phyloP scores from a whole-genome alignment of 2,329 filamentous ascomycete genomes.

The Moelleriella libera region DNA sequence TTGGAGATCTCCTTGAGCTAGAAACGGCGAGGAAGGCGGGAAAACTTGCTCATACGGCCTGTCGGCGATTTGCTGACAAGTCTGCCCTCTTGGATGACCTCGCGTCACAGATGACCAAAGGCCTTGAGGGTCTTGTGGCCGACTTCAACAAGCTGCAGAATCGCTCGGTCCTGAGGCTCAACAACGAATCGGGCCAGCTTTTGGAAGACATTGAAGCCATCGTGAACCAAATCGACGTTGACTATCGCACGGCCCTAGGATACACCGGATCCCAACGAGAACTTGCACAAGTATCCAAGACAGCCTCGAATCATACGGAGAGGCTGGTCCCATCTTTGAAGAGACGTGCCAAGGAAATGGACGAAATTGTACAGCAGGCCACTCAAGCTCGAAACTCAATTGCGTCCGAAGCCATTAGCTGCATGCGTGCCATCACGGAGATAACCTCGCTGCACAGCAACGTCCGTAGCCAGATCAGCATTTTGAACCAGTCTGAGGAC shows the following conservation, averaged over 20 bases:
- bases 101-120: constrained; percentile 44
- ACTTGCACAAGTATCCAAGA: constrained; percentile 47
- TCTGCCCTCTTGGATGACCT: constrained; percentile 46
- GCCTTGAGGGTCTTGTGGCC: constrained; percentile 46
- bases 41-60: constrained; percentile 42
- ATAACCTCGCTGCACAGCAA: constrained; percentile 64
- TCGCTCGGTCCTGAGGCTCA: constrained; percentile 41
- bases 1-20: constrained; percentile 65
- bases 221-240: constrained; percentile 72
- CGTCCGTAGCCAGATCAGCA: constrained; percentile 58
- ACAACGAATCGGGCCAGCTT: constrained; percentile 51
- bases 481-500: constrained; percentile 59
- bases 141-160: constrained; percentile 46
- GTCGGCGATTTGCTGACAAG: constrained; percentile 44
- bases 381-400: constrained; percentile 55
- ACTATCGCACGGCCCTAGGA: constrained; percentile 64
- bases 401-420: constrained; percentile 49
- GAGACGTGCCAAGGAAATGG: constrained; percentile 44
- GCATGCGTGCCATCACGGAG: constrained; percentile 71
- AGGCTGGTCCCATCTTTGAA: constrained; percentile 43
- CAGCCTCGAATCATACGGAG: constrained; percentile 48
- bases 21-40: constrained; percentile 62
- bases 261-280: constrained; percentile 51
- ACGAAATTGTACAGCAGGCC: constrained; percentile 42
- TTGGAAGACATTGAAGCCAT: constrained; percentile 77